Evolutionary conservation across 2,329 filamentous ascomycete genomes (phyloP), one percentile per base, ranked within the genome.

Genomic region (Ophiostoma fasciatum): DNA sequence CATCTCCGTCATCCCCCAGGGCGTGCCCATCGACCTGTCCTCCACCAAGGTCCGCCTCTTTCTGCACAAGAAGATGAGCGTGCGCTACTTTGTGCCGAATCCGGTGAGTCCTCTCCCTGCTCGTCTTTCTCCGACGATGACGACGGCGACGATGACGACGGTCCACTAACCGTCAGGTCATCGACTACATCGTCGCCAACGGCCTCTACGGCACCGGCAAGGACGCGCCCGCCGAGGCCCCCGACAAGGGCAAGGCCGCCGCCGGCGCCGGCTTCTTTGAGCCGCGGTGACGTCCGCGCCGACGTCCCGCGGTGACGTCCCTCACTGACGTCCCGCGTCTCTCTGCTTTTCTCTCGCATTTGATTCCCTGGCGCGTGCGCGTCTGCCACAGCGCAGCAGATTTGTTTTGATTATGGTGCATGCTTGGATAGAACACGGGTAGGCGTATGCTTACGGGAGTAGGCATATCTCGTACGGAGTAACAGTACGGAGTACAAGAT

Each of bases 11-110:
- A 88, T 94, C 44, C 80, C 82, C 38, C 83, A 93, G 56, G 71
- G 93, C 35, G 87, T 93, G 33, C 76, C 82, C 45, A 90, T 90
- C 55, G 81, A 90, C 48, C 78, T 90, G 41, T 82, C 74, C 46
- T 81, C 74, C 43, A 78, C 73, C 11, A 76, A 93, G 61, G 87
- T 94, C 42, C 74, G 87, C 28, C 62, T 92, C 4, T 82, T 92
- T 51, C 56, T 87, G 23, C 73, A 80, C 50, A 70, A 80, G 49
- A 75, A 84, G 45, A 81, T 90, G 76, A 85, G 78, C 47, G 81
- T 92, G 33, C 73, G 81, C 44, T 88, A 87, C 50, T 48, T 74
- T 20, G 46, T 48, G 23, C 46, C 45, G 4, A 43, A 43, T 14
- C 36, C 39, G 17, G 44, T 46, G 12, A 4, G 42, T 36, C 9